A percentile compares a stretch with the other conserved stretches of the same genome.
These are phyloP conservation scores for Colletotrichum sidae DNA, from an alignment of 2,329 filamentous ascomycete species.

Conservation along the genomic window DNA sequence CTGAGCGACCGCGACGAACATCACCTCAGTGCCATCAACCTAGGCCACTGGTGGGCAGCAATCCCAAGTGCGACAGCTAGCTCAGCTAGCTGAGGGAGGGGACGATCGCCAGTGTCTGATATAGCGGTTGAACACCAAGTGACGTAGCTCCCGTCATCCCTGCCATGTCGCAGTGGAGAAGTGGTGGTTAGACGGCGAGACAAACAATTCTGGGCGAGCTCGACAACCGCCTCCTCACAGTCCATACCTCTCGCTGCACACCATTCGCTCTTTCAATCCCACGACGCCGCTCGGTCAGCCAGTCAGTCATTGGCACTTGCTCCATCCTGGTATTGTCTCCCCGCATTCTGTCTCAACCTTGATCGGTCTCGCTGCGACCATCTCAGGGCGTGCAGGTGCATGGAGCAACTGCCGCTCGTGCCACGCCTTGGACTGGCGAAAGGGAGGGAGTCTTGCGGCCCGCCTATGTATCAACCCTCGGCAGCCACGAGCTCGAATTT, in stretches of 20 bases:
- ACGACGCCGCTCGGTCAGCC: background rate
- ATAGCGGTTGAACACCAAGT: constrained; percentile 11
- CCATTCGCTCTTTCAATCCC: background rate
- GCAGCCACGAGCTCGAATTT: background rate
- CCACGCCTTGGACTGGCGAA: constrained; percentile 11
- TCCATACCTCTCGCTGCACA: background rate
- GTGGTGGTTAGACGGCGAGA: constrained; percentile 12
- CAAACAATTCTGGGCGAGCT: background rate
- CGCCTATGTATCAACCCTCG: constrained; percentile 3
- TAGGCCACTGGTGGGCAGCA: constrained; percentile 5
- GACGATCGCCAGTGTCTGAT: constrained; percentile 14
- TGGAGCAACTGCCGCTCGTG: constrained; percentile 18
- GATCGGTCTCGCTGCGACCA: constrained; percentile 5
- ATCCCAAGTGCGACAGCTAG: constrained; percentile 6
- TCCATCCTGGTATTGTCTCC: constrained; percentile 10
- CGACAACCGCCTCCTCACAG: background rate
- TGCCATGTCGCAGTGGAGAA: constrained; percentile 20
- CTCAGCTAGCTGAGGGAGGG: constrained; percentile 6
- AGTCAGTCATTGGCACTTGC: background rate
- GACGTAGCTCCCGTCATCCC: constrained; percentile 31
- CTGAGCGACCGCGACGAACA: constrained; percentile 7
- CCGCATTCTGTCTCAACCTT: constrained; percentile 25
- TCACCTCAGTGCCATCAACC: constrained; percentile 12
- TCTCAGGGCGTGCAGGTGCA: constrained; percentile 9
- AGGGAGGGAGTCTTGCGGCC: constrained; percentile 1